Conservation (phyloP, 106 monocot genomes). For the Apostasia ramifera region DNA sequence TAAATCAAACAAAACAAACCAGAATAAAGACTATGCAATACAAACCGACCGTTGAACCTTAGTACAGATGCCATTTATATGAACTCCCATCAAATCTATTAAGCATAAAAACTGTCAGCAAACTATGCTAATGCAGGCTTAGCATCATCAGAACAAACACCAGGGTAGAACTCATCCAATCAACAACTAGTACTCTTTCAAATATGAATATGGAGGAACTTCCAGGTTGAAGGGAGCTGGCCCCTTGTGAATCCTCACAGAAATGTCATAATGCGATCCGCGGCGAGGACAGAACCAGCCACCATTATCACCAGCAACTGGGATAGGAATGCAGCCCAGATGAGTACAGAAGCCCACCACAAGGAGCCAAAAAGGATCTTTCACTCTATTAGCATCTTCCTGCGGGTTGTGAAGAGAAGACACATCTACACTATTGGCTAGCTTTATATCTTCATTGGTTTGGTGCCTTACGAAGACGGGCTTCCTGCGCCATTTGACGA, state of each 20-base stretch:
- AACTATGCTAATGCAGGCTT: too few relatives aligned
- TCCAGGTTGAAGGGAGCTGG: conserved; percentile 81
- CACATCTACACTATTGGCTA: conserved; percentile 66
- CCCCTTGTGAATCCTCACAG: conserved; percentile 75
- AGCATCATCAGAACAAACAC: too few relatives aligned
- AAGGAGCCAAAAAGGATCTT: conserved; percentile 82
- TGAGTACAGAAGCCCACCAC: conserved; percentile 77
- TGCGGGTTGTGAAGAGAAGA: conserved; percentile 59
- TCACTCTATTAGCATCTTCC: conserved; percentile 53
- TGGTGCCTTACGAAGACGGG: conserved; percentile 75
- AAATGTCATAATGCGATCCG: conserved; percentile 79
- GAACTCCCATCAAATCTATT: too few relatives aligned
- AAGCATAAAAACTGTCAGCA: too few relatives aligned
- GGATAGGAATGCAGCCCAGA: conserved; percentile 81
- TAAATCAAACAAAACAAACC: too few relatives aligned
- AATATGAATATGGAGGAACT: conserved; percentile 65
- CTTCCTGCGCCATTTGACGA: conserved; percentile 84
- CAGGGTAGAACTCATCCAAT: conserved; percentile 31
- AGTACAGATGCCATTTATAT: too few relatives aligned
- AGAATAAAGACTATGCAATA: too few relatives aligned
- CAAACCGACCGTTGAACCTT: too few relatives aligned
- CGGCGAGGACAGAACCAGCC: conserved; percentile 94
- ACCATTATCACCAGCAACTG: conserved; percentile 72
- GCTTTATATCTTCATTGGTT: conserved; percentile 57
- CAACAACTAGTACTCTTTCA: conserved; percentile 69